phyloP scores from a whole-genome alignment of 208 protist species.

The Leishmania lainsoni region DNA sequence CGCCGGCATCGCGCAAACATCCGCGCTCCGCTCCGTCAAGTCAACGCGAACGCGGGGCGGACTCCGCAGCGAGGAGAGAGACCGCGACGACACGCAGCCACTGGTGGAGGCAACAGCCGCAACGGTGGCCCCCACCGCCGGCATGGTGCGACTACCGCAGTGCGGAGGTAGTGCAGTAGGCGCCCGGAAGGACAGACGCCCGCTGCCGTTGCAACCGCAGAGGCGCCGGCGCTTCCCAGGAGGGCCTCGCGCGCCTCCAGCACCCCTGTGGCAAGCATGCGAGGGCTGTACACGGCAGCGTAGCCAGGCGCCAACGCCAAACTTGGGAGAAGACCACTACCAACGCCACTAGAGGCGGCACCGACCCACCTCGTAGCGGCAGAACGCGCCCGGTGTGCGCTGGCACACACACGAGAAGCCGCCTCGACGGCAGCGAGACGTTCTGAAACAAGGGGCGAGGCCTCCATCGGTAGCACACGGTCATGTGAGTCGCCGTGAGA shows the following conservation, averaged over 20 bases:
- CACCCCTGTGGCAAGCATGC: conserved; percentile 8
- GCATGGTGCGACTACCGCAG: conserved; percentile 12
- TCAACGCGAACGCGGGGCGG: neutral
- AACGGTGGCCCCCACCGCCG: conserved; percentile 17
- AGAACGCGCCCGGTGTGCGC: neutral
- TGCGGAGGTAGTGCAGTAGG: neutral
- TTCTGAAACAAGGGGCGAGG: neutral
- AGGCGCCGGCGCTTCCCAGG: neutral
- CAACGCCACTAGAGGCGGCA: neutral
- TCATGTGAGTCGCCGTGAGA: neutral
- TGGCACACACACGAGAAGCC: neutral
- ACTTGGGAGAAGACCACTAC: no score
- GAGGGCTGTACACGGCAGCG: conserved; percentile 14
- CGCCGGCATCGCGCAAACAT: neutral
- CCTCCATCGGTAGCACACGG: neutral
- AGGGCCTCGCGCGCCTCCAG: conserved; percentile 10
- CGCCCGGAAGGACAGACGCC: neutral
- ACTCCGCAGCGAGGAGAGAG: neutral
- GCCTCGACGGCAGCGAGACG: neutral
- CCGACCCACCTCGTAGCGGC: neutral
- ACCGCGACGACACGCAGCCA: neutral
- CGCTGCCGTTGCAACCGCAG: neutral
- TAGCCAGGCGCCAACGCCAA: conserved; percentile 5
- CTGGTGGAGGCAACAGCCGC: neutral
- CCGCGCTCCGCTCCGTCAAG: neutral